Percentiles rank a stretch among this genome's conserved stretches.
Evolutionary conservation across 768 basidiomycete genomes (phyloP).

Genomic region (Sporobolomyces roseus): DNA sequence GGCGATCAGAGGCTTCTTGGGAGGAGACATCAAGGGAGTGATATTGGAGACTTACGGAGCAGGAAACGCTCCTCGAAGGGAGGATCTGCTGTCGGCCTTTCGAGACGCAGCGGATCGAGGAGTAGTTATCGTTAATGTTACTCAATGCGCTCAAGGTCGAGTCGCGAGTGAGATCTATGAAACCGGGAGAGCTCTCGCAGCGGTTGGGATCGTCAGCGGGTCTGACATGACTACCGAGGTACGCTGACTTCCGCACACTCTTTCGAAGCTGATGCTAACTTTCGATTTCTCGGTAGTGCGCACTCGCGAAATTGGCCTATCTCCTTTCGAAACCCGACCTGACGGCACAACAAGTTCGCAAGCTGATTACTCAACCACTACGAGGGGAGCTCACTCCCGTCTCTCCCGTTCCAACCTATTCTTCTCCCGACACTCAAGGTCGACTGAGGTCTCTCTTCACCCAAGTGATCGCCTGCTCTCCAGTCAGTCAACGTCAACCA

Average conservation of each 20-base stretch:
- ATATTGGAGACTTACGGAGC: constrained; percentile 89
- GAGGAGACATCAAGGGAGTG: constrained; percentile 59
- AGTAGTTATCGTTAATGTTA: constrained; percentile 82
- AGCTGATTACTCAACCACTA: constrained; percentile 69
- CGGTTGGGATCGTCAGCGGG: constrained; percentile 73
- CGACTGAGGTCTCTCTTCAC: constrained; percentile 34
- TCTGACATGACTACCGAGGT: constrained; percentile 97
- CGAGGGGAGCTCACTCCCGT: constrained; percentile 79
- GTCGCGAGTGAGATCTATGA: constrained; percentile 75
- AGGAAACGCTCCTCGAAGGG: constrained; percentile 81
- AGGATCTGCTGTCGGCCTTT: constrained; percentile 69
- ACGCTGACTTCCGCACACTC: constrained; percentile 30
- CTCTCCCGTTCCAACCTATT: constrained; percentile 51
- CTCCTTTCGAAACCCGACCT: constrained; percentile 82
- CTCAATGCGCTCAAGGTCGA: constrained; percentile 80
- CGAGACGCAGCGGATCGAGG: constrained; percentile 77
- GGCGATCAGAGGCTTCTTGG: constrained; percentile 72
- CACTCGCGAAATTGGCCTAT: constrained; percentile 83
- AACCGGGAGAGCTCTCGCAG: constrained; percentile 62
- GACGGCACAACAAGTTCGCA: constrained; percentile 62
- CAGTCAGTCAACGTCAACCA: not conserved
- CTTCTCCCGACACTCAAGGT: constrained; percentile 26
- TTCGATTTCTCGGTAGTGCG: constrained; percentile 58
- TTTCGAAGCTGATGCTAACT: not conserved
- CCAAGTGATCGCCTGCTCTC: constrained; percentile 39